Conservation (phyloP, 1,284 basidiomycete genomes). For the Irpex sp. region DNA sequence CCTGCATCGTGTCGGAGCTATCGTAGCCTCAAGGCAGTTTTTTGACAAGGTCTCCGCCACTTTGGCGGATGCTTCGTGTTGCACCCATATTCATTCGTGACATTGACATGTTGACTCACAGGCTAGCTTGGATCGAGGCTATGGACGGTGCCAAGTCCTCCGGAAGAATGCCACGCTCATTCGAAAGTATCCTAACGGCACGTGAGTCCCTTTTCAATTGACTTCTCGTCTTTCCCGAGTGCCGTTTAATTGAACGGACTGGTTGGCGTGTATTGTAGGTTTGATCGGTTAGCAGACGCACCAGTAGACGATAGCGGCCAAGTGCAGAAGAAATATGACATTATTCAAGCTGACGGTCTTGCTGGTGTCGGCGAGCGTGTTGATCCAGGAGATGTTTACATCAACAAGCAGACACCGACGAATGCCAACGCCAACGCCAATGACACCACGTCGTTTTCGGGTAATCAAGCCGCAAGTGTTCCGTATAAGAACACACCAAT, state of each 20-base stretch:
- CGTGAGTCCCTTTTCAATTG: slow-evolving; percentile 50
- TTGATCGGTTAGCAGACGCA: slow-evolving; percentile 93
- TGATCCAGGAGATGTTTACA: slow-evolving; percentile 90
- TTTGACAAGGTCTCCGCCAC: background rate
- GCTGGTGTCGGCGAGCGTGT: slow-evolving; percentile 94
- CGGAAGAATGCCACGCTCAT: slow-evolving; percentile 95
- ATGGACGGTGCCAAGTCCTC: slow-evolving; percentile 96
- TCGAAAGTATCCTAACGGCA: slow-evolving; percentile 96
- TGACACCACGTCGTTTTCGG: slow-evolving; percentile 72
- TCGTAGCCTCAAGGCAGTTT: background rate
- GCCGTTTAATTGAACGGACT: background rate
- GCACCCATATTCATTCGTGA: background rate
- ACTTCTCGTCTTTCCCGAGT: background rate
- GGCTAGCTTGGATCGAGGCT: slow-evolving; percentile 95
- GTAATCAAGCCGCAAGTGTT: slow-evolving; percentile 66
- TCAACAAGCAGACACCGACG: slow-evolving; percentile 95
- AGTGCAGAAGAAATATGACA: slow-evolving; percentile 82
- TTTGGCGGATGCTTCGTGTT: slow-evolving; percentile 1
- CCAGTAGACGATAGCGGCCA: slow-evolving; percentile 82
- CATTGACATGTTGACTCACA: slow-evolving; percentile 24
- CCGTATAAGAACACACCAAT: slow-evolving; percentile 90
- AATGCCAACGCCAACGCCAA: slow-evolving; percentile 90
- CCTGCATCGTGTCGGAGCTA: background rate
- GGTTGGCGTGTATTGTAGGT: slow-evolving; percentile 40
- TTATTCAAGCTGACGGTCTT: slow-evolving; percentile 90